phyloP scores from a whole-genome alignment of 768 basidiomycete species.

The Trametopsis cervina region DNA sequence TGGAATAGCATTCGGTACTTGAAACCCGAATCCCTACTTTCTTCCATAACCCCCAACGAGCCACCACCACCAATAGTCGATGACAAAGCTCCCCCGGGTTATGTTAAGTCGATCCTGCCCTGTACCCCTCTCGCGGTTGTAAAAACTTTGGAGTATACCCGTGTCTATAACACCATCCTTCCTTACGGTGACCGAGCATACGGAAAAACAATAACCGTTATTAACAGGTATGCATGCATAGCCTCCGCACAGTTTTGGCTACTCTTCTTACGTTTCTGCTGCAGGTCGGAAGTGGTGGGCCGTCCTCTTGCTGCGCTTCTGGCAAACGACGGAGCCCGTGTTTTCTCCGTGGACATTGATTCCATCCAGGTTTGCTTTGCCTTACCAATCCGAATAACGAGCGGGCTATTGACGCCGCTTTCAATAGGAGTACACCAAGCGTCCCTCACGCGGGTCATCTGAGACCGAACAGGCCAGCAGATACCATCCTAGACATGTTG shows the following conservation, averaged over 20 bases:
- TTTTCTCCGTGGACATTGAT: constrained; percentile 93
- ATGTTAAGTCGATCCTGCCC: constrained; percentile 93
- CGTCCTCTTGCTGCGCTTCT: constrained; percentile 93
- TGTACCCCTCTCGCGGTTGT: constrained; percentile 97
- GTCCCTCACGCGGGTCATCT: constrained; percentile 43
- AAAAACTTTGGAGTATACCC: constrained; percentile 84
- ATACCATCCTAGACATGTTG: constrained; percentile 82
- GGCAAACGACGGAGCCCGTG: constrained; percentile 93
- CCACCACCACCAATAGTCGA: constrained; percentile 27
- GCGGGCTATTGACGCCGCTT: constrained; percentile 1
- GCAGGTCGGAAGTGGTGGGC: constrained; percentile 93
- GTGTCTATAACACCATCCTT: constrained; percentile 90
- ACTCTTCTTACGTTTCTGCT: neutral
- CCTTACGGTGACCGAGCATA: constrained; percentile 94
- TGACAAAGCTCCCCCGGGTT: constrained; percentile 72
- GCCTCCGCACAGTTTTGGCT: neutral
- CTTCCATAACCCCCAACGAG: constrained; percentile 31
- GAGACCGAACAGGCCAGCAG: constrained; percentile 33
- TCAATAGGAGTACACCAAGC: constrained; percentile 86
- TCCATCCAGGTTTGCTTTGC: constrained; percentile 69
- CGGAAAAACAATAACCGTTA: constrained; percentile 87
- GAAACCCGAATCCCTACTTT: constrained; percentile 62
- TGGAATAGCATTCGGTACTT: constrained; percentile 84
- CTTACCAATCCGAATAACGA: neutral
- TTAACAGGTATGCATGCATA: constrained; percentile 75